Conservation (phyloP, 2,329 filamentous ascomycete genomes). For the Claviceps sp. region DNA sequence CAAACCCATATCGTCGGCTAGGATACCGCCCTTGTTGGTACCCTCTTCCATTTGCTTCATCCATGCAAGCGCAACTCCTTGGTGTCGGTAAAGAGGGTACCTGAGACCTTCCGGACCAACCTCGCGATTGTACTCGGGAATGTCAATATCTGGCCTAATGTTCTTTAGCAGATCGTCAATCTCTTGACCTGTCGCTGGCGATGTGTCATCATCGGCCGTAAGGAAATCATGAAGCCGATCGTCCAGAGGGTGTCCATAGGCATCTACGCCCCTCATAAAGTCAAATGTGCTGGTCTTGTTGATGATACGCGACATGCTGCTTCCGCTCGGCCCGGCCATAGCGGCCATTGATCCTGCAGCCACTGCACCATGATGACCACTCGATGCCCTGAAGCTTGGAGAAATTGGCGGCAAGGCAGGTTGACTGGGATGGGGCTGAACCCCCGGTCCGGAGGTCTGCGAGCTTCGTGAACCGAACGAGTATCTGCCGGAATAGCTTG, state of each 20-base stretch:
- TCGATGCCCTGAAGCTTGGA: not conserved
- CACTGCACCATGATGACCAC: not conserved
- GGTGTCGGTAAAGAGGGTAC: slow-evolving; percentile 63
- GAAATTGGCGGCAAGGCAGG: not conserved
- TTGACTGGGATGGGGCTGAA: not conserved
- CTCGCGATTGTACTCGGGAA: slow-evolving; percentile 47
- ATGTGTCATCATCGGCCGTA: slow-evolving; percentile 20
- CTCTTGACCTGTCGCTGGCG: slow-evolving; percentile 40
- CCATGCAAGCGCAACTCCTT: slow-evolving; percentile 73
- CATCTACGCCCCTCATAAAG: slow-evolving; percentile 21
- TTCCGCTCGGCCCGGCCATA: slow-evolving; percentile 1
- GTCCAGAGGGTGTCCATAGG: slow-evolving; percentile 22
- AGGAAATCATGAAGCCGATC: slow-evolving; percentile 20
- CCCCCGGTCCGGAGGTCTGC: not conserved
- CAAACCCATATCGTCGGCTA: slow-evolving; percentile 88
- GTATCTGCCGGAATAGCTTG: not conserved
- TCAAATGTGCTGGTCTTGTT: slow-evolving; percentile 24
- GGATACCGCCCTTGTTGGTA: slow-evolving; percentile 71
- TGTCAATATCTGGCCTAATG: slow-evolving; percentile 58
- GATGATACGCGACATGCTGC: slow-evolving; percentile 22
- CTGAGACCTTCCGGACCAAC: slow-evolving; percentile 57
- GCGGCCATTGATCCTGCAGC: not conserved
- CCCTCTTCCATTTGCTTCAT: slow-evolving; percentile 68
- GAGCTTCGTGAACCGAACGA: not conserved
- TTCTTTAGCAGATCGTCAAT: slow-evolving; percentile 58